Evolutionary conservation across 1,139 yeast species (phyloP).

Genomic region (Lodderomyces theae): DNA sequence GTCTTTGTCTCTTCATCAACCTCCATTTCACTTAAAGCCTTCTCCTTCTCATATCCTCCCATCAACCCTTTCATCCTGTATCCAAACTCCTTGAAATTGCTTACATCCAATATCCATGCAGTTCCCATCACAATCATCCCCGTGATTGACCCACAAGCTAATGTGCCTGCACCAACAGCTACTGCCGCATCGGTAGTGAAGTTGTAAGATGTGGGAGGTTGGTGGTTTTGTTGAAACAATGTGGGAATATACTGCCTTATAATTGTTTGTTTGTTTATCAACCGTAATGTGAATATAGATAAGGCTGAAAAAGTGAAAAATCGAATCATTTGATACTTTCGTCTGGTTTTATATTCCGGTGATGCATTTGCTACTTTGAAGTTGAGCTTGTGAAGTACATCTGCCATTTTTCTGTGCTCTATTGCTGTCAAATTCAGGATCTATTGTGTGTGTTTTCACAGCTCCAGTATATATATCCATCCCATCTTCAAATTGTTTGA

Average conservation of each 20-base stretch:
- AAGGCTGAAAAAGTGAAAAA: conserved; percentile 73
- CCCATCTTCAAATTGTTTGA: no score
- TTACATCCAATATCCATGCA: conserved; percentile 77
- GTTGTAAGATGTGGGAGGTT: conserved; percentile 73
- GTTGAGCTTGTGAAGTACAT: conserved; percentile 12
- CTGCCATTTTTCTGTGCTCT: conserved; percentile 9
- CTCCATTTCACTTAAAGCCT: conserved; percentile 46
- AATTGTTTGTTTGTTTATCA: conserved; percentile 72
- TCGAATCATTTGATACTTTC: conserved; percentile 68
- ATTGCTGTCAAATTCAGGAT: no score
- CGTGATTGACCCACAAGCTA: conserved; percentile 69
- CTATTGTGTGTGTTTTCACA: no score
- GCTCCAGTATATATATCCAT: no score
- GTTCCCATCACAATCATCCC: conserved; percentile 73
- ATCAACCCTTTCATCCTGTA: conserved; percentile 59
- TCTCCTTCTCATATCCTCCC: conserved; percentile 67
- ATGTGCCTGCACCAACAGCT: conserved; percentile 81
- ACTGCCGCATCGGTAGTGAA: conserved; percentile 81
- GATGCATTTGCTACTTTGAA: conserved; percentile 40
- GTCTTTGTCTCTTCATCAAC: conserved; percentile 65
- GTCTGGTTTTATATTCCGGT: conserved; percentile 49
- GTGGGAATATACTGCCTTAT: conserved; percentile 75
- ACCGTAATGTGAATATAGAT: conserved; percentile 68
- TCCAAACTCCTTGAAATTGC: conserved; percentile 68
- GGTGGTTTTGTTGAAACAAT: conserved; percentile 80